Evolutionary conservation across 1,284 basidiomycete genomes (phyloP).

Genomic region (Pascua guehoae): DNA sequence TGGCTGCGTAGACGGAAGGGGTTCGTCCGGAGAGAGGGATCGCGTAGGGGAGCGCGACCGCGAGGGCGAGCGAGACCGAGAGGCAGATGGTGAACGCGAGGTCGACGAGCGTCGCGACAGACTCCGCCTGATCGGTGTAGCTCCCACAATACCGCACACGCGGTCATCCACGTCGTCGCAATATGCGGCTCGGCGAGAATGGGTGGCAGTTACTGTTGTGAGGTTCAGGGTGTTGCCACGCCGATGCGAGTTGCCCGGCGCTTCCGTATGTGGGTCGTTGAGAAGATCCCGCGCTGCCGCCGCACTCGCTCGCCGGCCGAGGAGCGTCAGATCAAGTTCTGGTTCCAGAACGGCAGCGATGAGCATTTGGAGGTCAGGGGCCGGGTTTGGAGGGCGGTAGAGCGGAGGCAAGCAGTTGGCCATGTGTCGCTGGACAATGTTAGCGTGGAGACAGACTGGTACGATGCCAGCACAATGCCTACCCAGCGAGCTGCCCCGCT

Average conservation of each 20-base stretch:
- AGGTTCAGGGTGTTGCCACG: conserved; percentile 9
- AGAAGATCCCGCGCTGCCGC: conserved; percentile 7
- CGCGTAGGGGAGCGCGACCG: neutral
- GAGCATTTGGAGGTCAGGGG: conserved; percentile 35
- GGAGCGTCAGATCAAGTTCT: conserved; percentile 6
- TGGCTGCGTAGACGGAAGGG: conserved; percentile 34
- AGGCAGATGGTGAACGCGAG: neutral
- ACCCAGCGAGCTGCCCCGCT: conserved; percentile 41
- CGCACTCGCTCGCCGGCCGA: conserved; percentile 6
- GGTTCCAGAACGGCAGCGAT: conserved; percentile 26
- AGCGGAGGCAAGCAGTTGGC: conserved; percentile 38
- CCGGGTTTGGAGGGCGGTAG: conserved; percentile 36
- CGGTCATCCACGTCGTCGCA: conserved; percentile 32
- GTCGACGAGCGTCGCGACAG: neutral
- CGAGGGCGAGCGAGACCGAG: neutral
- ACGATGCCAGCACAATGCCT: conserved; percentile 6
- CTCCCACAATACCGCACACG: conserved; percentile 26
- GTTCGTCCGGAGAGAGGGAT: neutral
- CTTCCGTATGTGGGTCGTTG: neutral
- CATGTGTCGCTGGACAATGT: conserved; percentile 31
- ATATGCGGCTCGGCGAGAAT: conserved; percentile 17
- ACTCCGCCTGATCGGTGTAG: too few relatives aligned
- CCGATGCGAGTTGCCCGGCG: neutral
- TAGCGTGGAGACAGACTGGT: neutral
- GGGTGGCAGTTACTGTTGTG: conserved; percentile 29